These are phyloP conservation scores for Lignosus rhinocerotis DNA, from an alignment of 1,284 basidiomycete genomes.

Conservation along the genomic window DNA sequence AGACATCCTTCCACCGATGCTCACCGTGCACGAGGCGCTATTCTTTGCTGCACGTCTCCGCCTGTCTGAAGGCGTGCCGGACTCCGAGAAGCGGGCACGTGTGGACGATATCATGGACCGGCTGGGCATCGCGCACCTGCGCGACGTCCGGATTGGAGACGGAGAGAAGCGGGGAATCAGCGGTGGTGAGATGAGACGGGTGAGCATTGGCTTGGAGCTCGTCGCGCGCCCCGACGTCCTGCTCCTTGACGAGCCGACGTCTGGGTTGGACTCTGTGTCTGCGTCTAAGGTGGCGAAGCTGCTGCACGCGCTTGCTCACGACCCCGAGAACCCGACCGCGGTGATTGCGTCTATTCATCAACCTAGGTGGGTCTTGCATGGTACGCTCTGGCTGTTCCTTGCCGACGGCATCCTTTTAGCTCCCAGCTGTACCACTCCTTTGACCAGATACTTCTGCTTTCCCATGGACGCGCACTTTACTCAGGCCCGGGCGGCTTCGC, in stretches of 20 bases:
- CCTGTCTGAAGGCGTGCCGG: constrained; percentile 76
- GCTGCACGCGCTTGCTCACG: constrained; percentile 72
- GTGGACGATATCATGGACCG: constrained; percentile 72
- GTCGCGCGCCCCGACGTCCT: constrained; percentile 81
- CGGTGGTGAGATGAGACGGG: constrained; percentile 83
- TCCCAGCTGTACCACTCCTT: constrained; percentile 86
- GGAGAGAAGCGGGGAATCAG: constrained; percentile 80
- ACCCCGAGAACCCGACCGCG: constrained; percentile 67
- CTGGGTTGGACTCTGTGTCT: constrained; percentile 83
- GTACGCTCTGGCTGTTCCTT: neutral
- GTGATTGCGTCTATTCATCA: constrained; percentile 89
- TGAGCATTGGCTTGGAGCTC: constrained; percentile 83
- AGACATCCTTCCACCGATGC: constrained; percentile 75
- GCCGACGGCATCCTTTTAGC: constrained; percentile 33
- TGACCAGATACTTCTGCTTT: constrained; percentile 77
- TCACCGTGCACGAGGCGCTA: constrained; percentile 84
- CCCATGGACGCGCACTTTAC: constrained; percentile 80
- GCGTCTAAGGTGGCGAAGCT: constrained; percentile 79
- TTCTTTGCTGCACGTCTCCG: constrained; percentile 83
- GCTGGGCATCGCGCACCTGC: constrained; percentile 72
- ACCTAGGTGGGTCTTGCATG: constrained; percentile 53
- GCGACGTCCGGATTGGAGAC: constrained; percentile 78
- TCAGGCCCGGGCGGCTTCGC: constrained; percentile 71
- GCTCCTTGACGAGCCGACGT: constrained; percentile 83
- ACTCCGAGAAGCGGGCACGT: constrained; percentile 65